Evolutionary conservation across 148 eudicot genomes (phyloP).

Genomic region (Silene uniflora): DNA sequence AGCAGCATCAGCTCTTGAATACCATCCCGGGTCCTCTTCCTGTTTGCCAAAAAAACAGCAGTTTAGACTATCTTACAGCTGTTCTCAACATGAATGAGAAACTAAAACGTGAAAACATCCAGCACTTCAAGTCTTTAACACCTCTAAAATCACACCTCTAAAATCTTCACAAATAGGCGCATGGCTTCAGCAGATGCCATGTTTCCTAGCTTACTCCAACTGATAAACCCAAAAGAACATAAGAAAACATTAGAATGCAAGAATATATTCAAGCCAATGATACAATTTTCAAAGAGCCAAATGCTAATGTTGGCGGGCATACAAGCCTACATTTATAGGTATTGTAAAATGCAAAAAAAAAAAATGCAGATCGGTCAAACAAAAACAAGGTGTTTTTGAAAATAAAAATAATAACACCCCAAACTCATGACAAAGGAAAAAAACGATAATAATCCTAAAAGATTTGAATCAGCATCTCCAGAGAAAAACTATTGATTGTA

Average conservation of each 20-base stretch:
- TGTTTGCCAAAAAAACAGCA: slow-evolving; percentile 19
- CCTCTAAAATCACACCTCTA: slow-evolving; percentile 97
- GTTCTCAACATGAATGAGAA: not conserved
- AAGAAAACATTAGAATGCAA: slow-evolving; percentile 2
- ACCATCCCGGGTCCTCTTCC: slow-evolving; percentile 99
- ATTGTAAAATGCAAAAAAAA: not conserved
- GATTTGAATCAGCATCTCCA: not conserved
- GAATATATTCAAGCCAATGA: slow-evolving; percentile 3
- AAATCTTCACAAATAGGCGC: slow-evolving; percentile 96
- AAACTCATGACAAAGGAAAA: not conserved
- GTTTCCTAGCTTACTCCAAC: slow-evolving; percentile 89
- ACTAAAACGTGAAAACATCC: slow-evolving; percentile 8
- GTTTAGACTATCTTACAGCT: not conserved
- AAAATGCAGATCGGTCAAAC: not conserved
- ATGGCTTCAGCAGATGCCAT: slow-evolving; percentile 98
- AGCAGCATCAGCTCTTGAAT: slow-evolving; percentile 66
- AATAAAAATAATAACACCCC: no score
- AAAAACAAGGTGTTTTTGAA: no score
- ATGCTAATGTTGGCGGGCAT: not conserved
- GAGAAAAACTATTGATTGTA: not conserved
- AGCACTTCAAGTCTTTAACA: slow-evolving; percentile 27
- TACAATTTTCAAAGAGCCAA: not conserved
- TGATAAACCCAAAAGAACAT: slow-evolving; percentile 25
- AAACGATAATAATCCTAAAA: not conserved
- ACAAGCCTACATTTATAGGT: slow-evolving; percentile 4